Evolutionary conservation across 371 early-diverging fungal species (phyloP), one percentile per base, ranked within the genome.

Genomic region (Mortierella sp.): DNA sequence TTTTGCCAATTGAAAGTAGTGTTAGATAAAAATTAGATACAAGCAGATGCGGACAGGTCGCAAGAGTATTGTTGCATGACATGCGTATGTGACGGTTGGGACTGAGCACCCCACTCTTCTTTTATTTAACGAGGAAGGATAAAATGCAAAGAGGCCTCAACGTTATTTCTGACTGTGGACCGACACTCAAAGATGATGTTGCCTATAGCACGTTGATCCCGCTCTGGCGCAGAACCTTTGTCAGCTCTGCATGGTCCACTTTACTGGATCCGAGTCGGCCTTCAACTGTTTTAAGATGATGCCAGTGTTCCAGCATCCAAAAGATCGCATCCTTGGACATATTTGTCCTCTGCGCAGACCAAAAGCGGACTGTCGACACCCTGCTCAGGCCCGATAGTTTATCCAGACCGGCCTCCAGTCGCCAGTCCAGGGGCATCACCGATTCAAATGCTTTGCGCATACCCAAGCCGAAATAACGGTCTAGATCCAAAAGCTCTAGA

Each of bases 241-340:
- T 46, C 12, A 56, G 11, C 30, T 56, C 56, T 21, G 43, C 44
- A 21, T 56, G 56, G 7, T 48, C 49, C 14, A 39, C 48, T 19
- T 58, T 58, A 11, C 34, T 21, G 37, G 23, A 23, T 14, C 58
- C 58, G 3, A 58, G 15, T n/a, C 58, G 37, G 2, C 58, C 58
- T 26, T 26, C 14, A 8, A 58, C 47, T 24, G 26, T 12, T 27
- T 17, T 24, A 3, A 58, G 49, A 3, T 19, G 8, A 21, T 23
- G 26, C 58, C 58, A 58, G 8, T 58, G 47, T 14, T 58, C 37
- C 15, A 58, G 12, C 58, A 58, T 58, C 58, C 58, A 58, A 0
- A 24, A 31, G 4, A 37, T 49, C 0, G 48, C 58, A 23, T 28
- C 27, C 50, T 24, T 58, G 15, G 58, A 48, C 58, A 58, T 58